These are phyloP conservation scores for Arabidopsis hybrid DNA, from an alignment of 441 rosid genomes.

Conservation along the genomic window DNA sequence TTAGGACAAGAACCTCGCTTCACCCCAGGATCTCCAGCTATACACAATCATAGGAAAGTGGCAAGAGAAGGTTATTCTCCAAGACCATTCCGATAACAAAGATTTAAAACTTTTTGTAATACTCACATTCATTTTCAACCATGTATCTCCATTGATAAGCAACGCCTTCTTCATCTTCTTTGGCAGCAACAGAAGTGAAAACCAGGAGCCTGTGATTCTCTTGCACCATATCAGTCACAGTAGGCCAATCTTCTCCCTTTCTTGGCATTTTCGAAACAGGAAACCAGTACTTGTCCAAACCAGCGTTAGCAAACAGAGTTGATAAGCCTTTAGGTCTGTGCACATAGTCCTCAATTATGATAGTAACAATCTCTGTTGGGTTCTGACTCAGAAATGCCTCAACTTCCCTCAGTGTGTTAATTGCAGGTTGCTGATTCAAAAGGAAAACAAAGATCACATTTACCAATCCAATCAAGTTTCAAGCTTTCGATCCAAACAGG, in stretches of 20 bases:
- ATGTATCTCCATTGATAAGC: constrained; percentile 96
- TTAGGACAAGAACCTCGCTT: constrained; percentile 85
- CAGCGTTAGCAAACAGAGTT: constrained; percentile 76
- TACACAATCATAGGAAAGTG: constrained; percentile 16
- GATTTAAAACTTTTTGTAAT: constrained; percentile 1
- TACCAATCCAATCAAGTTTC: constrained; percentile 5
- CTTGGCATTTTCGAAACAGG: constrained; percentile 88
- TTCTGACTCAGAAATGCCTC: constrained; percentile 80
- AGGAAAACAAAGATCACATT: constrained; percentile 21
- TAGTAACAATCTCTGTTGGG: constrained; percentile 86
- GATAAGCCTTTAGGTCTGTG: constrained; percentile 83
- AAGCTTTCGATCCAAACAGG: constrained; percentile 18
- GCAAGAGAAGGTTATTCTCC: constrained; percentile 19
- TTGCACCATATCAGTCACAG: constrained; percentile 84
- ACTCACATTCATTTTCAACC: constrained; percentile 83
- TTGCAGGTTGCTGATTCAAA: constrained; percentile 79
- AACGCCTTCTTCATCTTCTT: constrained; percentile 96
- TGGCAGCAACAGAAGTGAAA: constrained; percentile 88
- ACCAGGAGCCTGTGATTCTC: constrained; percentile 78
- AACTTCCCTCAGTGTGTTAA: constrained; percentile 81
- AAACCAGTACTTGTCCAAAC: constrained; percentile 80
- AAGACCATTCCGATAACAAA: neutral
- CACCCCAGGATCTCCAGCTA: constrained; percentile 97
- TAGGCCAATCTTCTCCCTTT: constrained; percentile 94
- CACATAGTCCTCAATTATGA: constrained; percentile 90